phyloP scores from a whole-genome alignment of 768 basidiomycete genomes.

The Termitomyces sp. region DNA sequence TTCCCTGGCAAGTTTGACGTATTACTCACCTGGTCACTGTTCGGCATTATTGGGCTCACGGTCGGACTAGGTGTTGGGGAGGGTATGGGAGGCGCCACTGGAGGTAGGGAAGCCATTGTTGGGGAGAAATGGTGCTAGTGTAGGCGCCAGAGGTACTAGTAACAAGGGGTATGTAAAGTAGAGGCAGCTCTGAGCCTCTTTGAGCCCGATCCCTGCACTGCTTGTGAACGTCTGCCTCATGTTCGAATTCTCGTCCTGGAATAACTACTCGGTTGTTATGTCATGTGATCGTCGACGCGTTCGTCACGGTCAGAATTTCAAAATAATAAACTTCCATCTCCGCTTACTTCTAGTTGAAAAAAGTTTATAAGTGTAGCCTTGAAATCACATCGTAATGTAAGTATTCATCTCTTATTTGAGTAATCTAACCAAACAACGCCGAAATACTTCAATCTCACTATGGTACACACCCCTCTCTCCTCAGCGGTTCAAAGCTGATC shows the following conservation, averaged over 20 bases:
- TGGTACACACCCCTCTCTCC: not conserved
- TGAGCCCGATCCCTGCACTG: conserved; percentile 7
- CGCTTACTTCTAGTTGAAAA: conserved; percentile 7
- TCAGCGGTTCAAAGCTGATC: conserved; percentile 4
- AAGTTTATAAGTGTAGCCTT: conserved; percentile 6
- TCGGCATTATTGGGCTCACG: conserved; percentile 50
- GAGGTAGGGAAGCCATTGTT: conserved; percentile 31
- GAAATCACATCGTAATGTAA: not conserved
- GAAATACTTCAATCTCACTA: not conserved
- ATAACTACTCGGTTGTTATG: not conserved
- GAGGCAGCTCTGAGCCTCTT: not conserved
- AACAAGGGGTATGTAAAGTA: not conserved
- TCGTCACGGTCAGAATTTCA: conserved; percentile 10
- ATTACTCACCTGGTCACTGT: conserved; percentile 75
- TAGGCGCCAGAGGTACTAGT: not conserved
- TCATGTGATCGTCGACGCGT: conserved; percentile 20
- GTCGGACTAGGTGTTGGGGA: conserved; percentile 27
- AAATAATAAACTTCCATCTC: conserved; percentile 10
- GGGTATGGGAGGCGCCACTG: conserved; percentile 41
- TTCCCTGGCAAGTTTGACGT: conserved; percentile 18
- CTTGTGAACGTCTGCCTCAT: conserved; percentile 18
- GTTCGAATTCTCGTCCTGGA: conserved; percentile 8
- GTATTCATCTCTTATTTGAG: not conserved
- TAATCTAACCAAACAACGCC: not conserved
- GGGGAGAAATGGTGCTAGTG: not conserved